Evolutionary conservation across 805 yeast species (phyloP).

Genomic region (Maudiozyma barnettii): DNA sequence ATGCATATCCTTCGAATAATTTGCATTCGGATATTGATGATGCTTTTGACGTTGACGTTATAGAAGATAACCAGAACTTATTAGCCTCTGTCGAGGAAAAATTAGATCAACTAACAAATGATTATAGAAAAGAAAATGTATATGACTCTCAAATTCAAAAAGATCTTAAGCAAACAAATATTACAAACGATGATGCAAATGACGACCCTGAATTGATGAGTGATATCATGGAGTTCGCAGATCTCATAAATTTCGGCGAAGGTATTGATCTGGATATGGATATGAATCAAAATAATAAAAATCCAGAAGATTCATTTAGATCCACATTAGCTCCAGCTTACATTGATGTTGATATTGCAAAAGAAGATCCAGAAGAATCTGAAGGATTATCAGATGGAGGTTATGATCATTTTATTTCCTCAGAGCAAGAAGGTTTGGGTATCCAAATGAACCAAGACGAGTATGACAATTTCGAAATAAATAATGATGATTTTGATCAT

Average conservation of each 20-base stretch:
- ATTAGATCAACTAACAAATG: conserved; percentile 17
- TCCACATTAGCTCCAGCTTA: conserved; percentile 1
- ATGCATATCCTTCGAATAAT: neutral
- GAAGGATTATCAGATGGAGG: neutral
- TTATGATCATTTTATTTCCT: neutral
- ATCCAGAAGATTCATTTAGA: conserved; percentile 1
- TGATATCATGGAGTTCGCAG: conserved; percentile 38
- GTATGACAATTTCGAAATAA: neutral
- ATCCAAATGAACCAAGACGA: neutral
- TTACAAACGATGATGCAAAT: neutral
- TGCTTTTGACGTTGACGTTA: neutral
- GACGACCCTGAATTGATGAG: conserved; percentile 31
- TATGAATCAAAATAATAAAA: conserved; percentile 6
- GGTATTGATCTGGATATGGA: conserved; percentile 31
- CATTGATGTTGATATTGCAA: neutral
- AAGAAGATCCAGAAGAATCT: neutral
- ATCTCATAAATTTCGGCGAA: conserved; percentile 38
- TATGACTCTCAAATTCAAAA: neutral
- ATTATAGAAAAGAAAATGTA: conserved; percentile 11
- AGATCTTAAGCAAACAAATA: neutral
- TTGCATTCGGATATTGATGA: neutral
- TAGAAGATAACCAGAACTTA: conserved; percentile 8
- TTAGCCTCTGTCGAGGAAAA: conserved; percentile 25
- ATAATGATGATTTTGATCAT: conserved; percentile 17
- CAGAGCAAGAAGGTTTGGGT: conserved; percentile 1